Evolutionary conservation across 345 rosid genomes (phyloP).

Genomic region (Pelargonium nanum): DNA sequence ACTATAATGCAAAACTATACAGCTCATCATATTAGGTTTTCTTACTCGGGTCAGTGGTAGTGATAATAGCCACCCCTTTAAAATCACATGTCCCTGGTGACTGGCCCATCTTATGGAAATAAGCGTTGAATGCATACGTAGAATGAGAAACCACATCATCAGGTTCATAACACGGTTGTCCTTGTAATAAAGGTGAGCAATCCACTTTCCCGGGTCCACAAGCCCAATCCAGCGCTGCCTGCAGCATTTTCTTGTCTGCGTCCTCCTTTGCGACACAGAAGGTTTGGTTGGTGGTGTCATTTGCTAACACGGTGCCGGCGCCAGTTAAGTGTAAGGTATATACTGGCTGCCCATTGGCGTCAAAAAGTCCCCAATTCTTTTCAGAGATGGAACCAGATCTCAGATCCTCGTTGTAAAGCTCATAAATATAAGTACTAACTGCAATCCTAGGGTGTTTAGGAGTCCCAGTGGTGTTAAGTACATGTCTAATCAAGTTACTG

Average conservation of each 20-base stretch:
- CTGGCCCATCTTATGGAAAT: constrained; percentile 69
- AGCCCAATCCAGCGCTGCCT: constrained; percentile 99
- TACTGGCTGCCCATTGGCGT: constrained; percentile 52
- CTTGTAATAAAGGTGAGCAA: constrained; percentile 69
- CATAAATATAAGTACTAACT: constrained; percentile 74
- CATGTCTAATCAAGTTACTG: constrained; percentile 84
- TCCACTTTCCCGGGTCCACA: constrained; percentile 99
- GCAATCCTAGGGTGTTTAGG: constrained; percentile 79
- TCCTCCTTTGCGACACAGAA: constrained; percentile 70
- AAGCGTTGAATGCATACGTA: constrained; percentile 79
- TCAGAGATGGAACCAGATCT: constrained; percentile 67
- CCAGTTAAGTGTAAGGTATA: constrained; percentile 72
- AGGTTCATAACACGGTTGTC: constrained; percentile 77
- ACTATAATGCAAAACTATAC: not conserved
- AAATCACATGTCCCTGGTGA: constrained; percentile 85
- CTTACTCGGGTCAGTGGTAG: constrained; percentile 91
- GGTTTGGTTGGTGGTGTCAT: constrained; percentile 94
- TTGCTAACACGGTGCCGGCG: constrained; percentile 70
- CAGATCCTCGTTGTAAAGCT: constrained; percentile 85
- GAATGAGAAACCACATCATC: constrained; percentile 68
- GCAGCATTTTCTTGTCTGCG: constrained; percentile 80
- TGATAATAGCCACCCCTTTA: constrained; percentile 80
- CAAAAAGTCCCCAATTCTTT: constrained; percentile 92
- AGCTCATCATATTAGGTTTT: not conserved
- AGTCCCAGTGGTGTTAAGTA: constrained; percentile 79